phyloP scores from a whole-genome alignment of 2,329 filamentous ascomycete genomes.

The Curvularia eragrostidis region DNA sequence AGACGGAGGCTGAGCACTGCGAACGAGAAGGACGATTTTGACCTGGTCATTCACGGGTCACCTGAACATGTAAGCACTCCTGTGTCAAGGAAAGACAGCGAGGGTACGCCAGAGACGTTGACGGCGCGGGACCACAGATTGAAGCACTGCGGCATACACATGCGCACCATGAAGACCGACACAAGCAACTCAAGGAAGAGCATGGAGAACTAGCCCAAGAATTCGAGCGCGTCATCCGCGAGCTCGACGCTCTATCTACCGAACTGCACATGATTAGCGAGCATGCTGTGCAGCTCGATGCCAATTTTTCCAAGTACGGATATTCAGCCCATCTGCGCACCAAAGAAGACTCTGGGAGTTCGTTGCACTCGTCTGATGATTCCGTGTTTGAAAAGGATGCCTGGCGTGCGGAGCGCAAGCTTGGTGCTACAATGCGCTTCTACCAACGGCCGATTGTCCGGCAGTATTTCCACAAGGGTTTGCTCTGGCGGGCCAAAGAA shows the following conservation, averaged over 20 bases:
- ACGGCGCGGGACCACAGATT: slow-evolving; percentile 28
- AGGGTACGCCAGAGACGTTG: not conserved
- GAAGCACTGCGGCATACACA: slow-evolving; percentile 60
- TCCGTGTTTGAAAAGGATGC: slow-evolving; percentile 43
- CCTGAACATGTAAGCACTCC: slow-evolving; percentile 51
- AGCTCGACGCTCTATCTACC: slow-evolving; percentile 60
- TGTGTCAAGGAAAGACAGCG: too few relatives aligned
- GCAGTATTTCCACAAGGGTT: slow-evolving; percentile 71
- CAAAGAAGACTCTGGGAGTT: slow-evolving; percentile 27
- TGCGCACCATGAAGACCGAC: slow-evolving; percentile 60
- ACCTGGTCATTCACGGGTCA: slow-evolving; percentile 66
- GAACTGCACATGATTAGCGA: slow-evolving; percentile 64
- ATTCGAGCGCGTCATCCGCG: slow-evolving; percentile 62
- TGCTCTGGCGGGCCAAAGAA: slow-evolving; percentile 67
- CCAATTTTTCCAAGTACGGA: slow-evolving; percentile 69
- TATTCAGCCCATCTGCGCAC: slow-evolving; percentile 64
- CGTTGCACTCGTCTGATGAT: slow-evolving; percentile 15
- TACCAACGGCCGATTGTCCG: slow-evolving; percentile 66
- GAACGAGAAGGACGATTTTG: slow-evolving; percentile 54
- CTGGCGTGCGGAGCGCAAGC: slow-evolving; percentile 48
- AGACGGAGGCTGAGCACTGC: slow-evolving; percentile 52
- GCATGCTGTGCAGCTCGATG: slow-evolving; percentile 62
- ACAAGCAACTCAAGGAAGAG: slow-evolving; percentile 56
- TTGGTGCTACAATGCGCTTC: slow-evolving; percentile 60
- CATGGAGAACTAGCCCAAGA: slow-evolving; percentile 62